Evolutionary conservation across 345 rosid species (phyloP).

Genomic region (Microthlaspi erraticum): DNA sequence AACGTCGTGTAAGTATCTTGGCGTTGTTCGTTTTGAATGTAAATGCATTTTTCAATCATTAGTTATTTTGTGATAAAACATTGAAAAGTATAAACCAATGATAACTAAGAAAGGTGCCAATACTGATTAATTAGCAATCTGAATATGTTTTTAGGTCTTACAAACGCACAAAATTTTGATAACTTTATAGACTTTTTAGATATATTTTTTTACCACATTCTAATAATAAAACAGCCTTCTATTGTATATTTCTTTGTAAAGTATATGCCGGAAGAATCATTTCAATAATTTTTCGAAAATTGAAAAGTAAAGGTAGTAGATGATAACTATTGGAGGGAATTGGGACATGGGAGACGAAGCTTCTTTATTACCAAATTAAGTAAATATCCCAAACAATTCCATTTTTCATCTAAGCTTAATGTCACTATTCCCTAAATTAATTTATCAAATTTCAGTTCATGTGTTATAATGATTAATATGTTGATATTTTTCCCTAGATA

Average conservation of each 20-base stretch:
- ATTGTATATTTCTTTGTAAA: conserved; percentile 20
- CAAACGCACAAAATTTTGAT: background rate
- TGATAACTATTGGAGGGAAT: conserved; percentile 30
- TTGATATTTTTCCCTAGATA: conserved; percentile 24
- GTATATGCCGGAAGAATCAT: conserved; percentile 14
- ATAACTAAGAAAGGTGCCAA: background rate
- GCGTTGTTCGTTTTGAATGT: background rate
- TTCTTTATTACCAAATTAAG: conserved; percentile 43
- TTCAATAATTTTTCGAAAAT: background rate
- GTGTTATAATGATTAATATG: conserved; percentile 26
- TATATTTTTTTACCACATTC: background rate
- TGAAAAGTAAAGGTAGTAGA: conserved; percentile 18
- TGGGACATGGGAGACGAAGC: conserved; percentile 39
- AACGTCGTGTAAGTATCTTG: background rate
- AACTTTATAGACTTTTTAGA: background rate
- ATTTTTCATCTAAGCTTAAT: conserved; percentile 37
- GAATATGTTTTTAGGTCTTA: background rate
- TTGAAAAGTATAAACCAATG: background rate
- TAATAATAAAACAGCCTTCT: too few species aligned
- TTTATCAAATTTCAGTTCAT: conserved; percentile 18
- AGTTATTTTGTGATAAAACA: too few species aligned
- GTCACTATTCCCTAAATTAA: conserved; percentile 44
- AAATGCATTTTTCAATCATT: conserved; percentile 1
- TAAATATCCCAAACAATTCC: conserved; percentile 44
- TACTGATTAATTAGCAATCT: background rate